A percentile compares a stretch with the other conserved stretches of the same genome.
phyloP scores from a whole-genome alignment of 345 rosid genomes.

The Bruguiera gymnorhiza region DNA sequence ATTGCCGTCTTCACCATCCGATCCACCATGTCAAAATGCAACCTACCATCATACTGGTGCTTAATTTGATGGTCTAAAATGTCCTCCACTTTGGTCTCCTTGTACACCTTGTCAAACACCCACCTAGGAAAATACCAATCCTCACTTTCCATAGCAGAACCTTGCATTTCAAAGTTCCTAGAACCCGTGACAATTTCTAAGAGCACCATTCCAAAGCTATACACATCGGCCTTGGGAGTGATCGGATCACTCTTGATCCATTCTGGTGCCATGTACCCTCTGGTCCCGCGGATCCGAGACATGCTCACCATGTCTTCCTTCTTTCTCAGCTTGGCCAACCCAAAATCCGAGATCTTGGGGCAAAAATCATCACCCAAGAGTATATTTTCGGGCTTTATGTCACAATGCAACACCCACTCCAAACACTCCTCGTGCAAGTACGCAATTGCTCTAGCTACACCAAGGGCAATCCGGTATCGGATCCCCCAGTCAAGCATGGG shows the following conservation, averaged over 20 bases:
- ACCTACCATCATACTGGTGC: constrained; percentile 40
- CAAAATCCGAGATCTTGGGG: constrained; percentile 33
- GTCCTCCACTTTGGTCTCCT: constrained; percentile 61
- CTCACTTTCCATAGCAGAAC: constrained; percentile 43
- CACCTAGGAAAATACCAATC: constrained; percentile 70
- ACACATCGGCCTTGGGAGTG: constrained; percentile 63
- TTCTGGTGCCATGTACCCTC: constrained; percentile 73
- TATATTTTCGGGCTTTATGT: constrained; percentile 33
- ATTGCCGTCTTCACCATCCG: constrained; percentile 72
- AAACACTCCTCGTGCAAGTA: constrained; percentile 33
- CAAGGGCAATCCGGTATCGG: constrained; percentile 29
- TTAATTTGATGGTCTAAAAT: constrained; percentile 55
- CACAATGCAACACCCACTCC: constrained; percentile 37
- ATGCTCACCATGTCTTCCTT: constrained; percentile 62
- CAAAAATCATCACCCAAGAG: constrained; percentile 33
- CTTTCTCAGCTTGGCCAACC: constrained; percentile 56
- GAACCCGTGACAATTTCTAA: constrained; percentile 56
- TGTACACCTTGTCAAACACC: constrained; percentile 65
- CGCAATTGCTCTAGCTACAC: constrained; percentile 34
- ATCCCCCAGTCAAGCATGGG: constrained; percentile 35
- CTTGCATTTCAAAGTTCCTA: constrained; percentile 50
- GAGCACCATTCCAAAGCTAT: constrained; percentile 69
- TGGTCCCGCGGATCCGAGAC: constrained; percentile 65
- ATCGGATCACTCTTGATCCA: constrained; percentile 61
- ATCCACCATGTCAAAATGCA: constrained; percentile 55